phyloP scores from a whole-genome alignment of 192 early-diverging fungal species.

The Coemansia sp. region DNA sequence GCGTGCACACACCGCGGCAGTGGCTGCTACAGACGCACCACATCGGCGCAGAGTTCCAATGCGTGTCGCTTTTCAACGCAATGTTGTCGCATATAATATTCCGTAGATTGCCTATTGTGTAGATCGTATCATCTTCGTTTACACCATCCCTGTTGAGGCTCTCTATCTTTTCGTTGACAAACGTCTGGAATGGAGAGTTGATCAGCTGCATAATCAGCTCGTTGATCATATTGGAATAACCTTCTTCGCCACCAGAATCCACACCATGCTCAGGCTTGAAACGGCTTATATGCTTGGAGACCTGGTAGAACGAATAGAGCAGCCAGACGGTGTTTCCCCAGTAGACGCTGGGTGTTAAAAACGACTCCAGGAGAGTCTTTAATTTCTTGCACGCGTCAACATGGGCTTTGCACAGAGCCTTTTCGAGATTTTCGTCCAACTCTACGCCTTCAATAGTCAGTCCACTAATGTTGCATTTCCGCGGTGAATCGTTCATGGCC shows the following conservation, averaged over 20 bases:
- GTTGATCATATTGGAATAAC: background rate
- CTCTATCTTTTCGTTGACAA: background rate
- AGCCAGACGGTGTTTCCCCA: conserved; percentile 2
- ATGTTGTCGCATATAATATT: background rate
- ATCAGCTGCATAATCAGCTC: background rate
- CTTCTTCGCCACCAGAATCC: background rate
- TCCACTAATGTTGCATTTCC: background rate
- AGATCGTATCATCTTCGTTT: too few relatives aligned
- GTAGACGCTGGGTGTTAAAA: background rate
- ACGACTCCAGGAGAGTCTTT: background rate
- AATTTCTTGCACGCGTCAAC: background rate
- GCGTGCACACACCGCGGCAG: conserved; percentile 34
- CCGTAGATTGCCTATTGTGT: too few relatives aligned
- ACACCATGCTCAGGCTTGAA: background rate
- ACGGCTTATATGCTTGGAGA: background rate
- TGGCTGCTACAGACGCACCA: conserved; percentile 32
- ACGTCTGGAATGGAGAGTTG: conserved; percentile 1
- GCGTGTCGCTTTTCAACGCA: background rate
- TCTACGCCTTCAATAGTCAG: background rate
- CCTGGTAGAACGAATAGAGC: background rate
- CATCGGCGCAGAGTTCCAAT: conserved; percentile 24
- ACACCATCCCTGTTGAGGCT: too few relatives aligned
- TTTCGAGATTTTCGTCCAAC: background rate
- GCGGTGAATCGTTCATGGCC: background rate
- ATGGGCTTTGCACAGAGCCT: background rate